These are phyloP conservation scores for Hanseniaspora hatyaiensis DNA, from an alignment of 805 yeast genomes.

Conservation along the genomic window DNA sequence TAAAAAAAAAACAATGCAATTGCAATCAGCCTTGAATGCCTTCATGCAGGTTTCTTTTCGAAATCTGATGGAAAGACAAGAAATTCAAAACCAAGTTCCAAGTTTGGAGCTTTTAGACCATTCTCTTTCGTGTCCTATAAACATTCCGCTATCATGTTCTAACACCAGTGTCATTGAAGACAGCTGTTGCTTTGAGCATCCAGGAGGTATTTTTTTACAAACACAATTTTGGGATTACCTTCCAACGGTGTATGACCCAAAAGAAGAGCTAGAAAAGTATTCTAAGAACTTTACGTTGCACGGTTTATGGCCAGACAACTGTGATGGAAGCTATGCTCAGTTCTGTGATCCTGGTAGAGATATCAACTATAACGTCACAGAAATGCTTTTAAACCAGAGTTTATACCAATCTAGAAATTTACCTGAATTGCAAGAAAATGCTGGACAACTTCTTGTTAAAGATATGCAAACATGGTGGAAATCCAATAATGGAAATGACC, in stretches of 20 bases:
- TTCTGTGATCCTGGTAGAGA: conserved; percentile 57
- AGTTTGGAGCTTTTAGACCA: not conserved
- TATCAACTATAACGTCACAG: conserved; percentile 38
- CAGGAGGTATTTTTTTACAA: conserved; percentile 71
- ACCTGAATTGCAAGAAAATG: conserved; percentile 26
- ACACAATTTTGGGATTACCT: conserved; percentile 88
- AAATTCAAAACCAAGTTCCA: not conserved
- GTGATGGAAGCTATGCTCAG: conserved; percentile 72
- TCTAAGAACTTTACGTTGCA: conserved; percentile 60
- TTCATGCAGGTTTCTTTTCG: not conserved
- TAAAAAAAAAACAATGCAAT: not conserved
- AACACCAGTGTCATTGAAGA: conserved; percentile 45
- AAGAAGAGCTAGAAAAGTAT: conserved; percentile 23
- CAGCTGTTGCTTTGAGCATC: conserved; percentile 74
- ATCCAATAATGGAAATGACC: conserved; percentile 56
- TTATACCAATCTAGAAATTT: conserved; percentile 9
- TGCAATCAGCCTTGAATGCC: not conserved
- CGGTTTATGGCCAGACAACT: conserved; percentile 82
- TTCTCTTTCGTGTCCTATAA: conserved; percentile 38
- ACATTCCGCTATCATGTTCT: conserved; percentile 50
- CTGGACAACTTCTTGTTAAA: conserved; percentile 41
- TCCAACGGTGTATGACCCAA: conserved; percentile 17
- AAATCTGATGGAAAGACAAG: not conserved
- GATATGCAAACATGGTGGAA: conserved; percentile 61
- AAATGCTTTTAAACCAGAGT: conserved; percentile 22